Base-by-base conservation (phyloP, 208 protist species). In the Crithidia bombi region DNA sequence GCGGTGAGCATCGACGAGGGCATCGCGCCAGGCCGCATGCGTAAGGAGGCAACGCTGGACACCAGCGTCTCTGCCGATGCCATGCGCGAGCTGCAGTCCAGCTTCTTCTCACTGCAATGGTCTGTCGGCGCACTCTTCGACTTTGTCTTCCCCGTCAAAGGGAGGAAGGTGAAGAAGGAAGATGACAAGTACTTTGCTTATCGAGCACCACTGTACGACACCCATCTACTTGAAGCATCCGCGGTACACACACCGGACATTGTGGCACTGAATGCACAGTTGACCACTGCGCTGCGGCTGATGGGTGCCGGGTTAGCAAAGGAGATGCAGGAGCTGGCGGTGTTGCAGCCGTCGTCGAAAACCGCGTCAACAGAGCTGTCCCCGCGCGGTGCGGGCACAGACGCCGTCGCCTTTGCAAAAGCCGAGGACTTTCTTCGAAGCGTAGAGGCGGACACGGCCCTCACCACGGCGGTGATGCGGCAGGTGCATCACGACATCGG, bases 41-140 rank as follows among this genome's bases (percentile, higher is more conserved):
- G 52, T 25, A 75, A 69, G 46, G 55, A 64, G 63, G 44, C 19
- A 26, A 41, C 25, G 50, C 36, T 26, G 26, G 66, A 76, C 52
- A 10, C 63, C 49, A 38, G 58, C 23, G 55, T 51, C 38, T 76
- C 66, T 14, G 69, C 74, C 9, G 65, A 85, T 28, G 71, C 70
- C 39, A 33, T 77, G 64, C 61, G 56, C 28, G 76, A 81, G 38
- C 46, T 88, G 75, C 59, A 78, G 54, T 66, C 71, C n/a, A 75
- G 66, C 47, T 75, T 82, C 70, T 86, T 85, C 75, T 84, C 82
- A 32, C 79, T 90, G 35, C 84, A 93, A 54, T 93, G 87, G 87
- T 71, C 84, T 9, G 38, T 93, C 15, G 80, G 82, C 4, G 64
- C 81, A 33, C 69, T 89, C 25, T 86, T 90, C 65, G 82, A 87